Percentiles rank a stretch among this genome's conserved stretches.
These are phyloP conservation scores for Talaromyces sp. DNA, from an alignment of 2,329 filamentous ascomycete species.

Conservation along the genomic window DNA sequence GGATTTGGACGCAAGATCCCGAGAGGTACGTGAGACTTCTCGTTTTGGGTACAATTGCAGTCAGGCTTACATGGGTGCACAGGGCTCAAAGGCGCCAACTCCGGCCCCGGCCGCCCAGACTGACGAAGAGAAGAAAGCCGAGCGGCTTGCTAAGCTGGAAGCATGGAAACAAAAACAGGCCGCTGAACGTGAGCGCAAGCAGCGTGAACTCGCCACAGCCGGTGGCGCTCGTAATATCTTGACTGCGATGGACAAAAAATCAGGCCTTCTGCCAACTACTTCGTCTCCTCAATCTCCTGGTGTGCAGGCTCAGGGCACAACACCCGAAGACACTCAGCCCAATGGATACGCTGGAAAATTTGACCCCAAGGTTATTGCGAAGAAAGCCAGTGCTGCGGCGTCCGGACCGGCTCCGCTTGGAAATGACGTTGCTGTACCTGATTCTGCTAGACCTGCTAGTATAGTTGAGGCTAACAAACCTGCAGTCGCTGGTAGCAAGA, in stretches of 20 bases:
- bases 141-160: constrained; percentile 74
- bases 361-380: constrained; percentile 78
- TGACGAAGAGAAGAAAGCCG: constrained; percentile 72
- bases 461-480: constrained; percentile 40
- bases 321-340: constrained; percentile 26
- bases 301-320: constrained; percentile 23
- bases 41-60: not conserved
- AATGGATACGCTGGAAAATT: constrained; percentile 70
- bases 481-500: constrained; percentile 35
- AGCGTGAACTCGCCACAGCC: constrained; percentile 59
- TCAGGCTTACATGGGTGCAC: constrained; percentile 19
- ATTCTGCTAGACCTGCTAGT: constrained; percentile 39
- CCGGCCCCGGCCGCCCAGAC: constrained; percentile 47
- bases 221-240: constrained; percentile 62
- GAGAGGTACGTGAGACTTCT: constrained; percentile 52
- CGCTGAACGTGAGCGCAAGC: constrained; percentile 67
- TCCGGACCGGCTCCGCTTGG: constrained; percentile 52
- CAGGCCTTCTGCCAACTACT: constrained; percentile 50
- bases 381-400: constrained; percentile 62
- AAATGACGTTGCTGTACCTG: constrained; percentile 49
- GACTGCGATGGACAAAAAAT: constrained; percentile 69
- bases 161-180: constrained; percentile 87
- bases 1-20: constrained; percentile 44
- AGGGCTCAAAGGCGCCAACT: constrained; percentile 52
- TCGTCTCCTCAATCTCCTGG: constrained; percentile 49